phyloP scores from a whole-genome alignment of 805 yeast species.

The Kazachstania bromeliacearum region DNA sequence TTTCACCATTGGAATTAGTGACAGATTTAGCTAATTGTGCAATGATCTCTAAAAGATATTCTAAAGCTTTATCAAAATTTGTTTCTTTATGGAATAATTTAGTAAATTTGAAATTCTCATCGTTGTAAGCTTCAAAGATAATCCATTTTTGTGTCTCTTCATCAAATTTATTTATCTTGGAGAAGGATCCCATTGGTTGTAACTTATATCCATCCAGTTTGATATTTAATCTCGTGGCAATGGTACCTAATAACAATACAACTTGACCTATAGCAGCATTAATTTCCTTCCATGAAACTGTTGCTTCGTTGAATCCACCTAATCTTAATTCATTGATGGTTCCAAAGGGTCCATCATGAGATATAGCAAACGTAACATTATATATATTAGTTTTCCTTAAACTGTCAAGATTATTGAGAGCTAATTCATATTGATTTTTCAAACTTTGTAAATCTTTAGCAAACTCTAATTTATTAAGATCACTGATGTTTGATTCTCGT shows the following conservation, averaged over 20 bases:
- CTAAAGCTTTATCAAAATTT: constrained; percentile 72
- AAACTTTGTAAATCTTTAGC: constrained; percentile 51
- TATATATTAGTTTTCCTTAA: constrained; percentile 73
- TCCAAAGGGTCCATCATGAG: constrained; percentile 77
- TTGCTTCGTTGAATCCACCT: constrained; percentile 53
- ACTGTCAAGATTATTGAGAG: constrained; percentile 56
- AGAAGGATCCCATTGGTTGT: constrained; percentile 77
- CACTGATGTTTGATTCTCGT: constrained; percentile 43
- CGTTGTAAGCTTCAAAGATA: constrained; percentile 52
- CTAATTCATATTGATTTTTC: constrained; percentile 51
- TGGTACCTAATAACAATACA: constrained; percentile 56
- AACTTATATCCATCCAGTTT: constrained; percentile 51
- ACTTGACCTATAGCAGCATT: constrained; percentile 89
- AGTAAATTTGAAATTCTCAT: constrained; percentile 64
- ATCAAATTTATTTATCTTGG: constrained; percentile 49
- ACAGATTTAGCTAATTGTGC: constrained; percentile 20
- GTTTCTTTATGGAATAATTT: constrained; percentile 57
- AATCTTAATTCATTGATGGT: constrained; percentile 77
- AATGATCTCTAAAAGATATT: constrained; percentile 47
- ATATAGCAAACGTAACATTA: constrained; percentile 72
- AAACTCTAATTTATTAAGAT: constrained; percentile 42
- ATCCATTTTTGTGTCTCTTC: constrained; percentile 30
- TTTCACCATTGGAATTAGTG: constrained; percentile 1
- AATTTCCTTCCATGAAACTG: constrained; percentile 82
- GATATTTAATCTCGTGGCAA: constrained; percentile 47